Conservation (phyloP, 129 eudicot species). For the Arctium minus region DNA sequence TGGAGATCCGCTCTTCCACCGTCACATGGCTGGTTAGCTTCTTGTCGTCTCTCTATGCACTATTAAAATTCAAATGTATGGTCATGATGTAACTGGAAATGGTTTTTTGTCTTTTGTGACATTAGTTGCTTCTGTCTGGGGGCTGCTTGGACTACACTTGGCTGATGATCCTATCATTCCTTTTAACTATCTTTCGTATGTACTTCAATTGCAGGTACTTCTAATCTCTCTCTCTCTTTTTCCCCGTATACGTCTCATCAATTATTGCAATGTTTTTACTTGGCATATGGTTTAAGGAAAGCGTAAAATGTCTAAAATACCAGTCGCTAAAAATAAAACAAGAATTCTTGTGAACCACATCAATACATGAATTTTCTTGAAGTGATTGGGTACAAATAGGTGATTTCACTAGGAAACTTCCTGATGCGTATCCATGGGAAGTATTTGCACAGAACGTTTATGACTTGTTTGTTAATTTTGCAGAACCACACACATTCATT, state of each 20-base stretch:
- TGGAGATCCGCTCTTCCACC: constrained; percentile 90
- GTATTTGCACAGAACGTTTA: not conserved
- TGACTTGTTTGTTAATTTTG: not conserved
- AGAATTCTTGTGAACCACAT: no score
- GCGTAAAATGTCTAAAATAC: not conserved
- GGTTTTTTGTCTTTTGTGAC: not conserved
- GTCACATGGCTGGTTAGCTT: constrained; percentile 76
- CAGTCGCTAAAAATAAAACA: not conserved
- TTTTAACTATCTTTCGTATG: constrained; percentile 75
- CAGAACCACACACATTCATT: constrained; percentile 57
- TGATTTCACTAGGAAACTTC: no score
- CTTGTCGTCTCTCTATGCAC: constrained; percentile 1
- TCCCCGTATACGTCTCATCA: not conserved
- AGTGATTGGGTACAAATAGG: not conserved
- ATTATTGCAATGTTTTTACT: not conserved
- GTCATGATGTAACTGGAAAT: not conserved
- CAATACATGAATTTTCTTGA: no score
- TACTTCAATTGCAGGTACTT: constrained; percentile 65
- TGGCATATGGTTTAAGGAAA: not conserved
- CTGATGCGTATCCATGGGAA: not conserved
- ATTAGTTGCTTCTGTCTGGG: constrained; percentile 81
- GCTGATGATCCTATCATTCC: constrained; percentile 87
- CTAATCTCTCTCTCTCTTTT: not conserved
- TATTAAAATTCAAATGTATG: not conserved
- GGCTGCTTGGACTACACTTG: constrained; percentile 76